Evolutionary conservation across 305 asterid species (phyloP), one percentile per base, ranked within the genome.

Genomic region (Caryopteris hybrid): DNA sequence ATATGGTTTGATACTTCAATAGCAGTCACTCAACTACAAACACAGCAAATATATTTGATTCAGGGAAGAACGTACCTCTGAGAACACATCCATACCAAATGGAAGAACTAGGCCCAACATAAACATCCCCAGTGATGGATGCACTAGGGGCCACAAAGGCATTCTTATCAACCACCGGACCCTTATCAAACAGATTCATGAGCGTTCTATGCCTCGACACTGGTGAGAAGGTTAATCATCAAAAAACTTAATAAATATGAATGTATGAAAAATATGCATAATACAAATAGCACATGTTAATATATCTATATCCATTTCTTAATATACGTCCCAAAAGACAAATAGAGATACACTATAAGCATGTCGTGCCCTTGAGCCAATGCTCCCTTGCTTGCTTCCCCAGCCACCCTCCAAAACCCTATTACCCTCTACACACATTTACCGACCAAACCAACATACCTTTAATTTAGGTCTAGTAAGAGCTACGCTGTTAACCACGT

Each of bases 11-110:
- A 46, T 18, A 50, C 6, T 6, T 54, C 0, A 64, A 25, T 33
- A 8, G 16, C 50, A 63, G 25, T 29, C 34, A 25, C 43, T 45
- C 31, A 59, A 57, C n/a, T 25, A 33, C 54, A 17, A 69, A 51
- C 64, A 50, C 48, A 53, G 57, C 36, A 66, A 67, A 54, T 51
- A 69, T 5, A 66, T 50, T 67, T 41, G 38, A 66, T 56, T 64
- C 34, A 42, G 50, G 16, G 25, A 64, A 54, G 29, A 59, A 43
- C 84, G 57, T 79, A 93, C 99, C 99, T 85, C 97, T 84, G 34
- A 93, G 84, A 70, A 91, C 96, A 69, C 99, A 93, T 64, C 99
- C 99, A 65, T 93, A 93, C 97, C 99, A 93, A 73, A 93, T 84
- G 69, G 99, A 93, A 56, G 99, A 88, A 73, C 78, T 72, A 5